phyloP scores from a whole-genome alignment of 768 basidiomycete species.

The Lactarius evosmus region DNA sequence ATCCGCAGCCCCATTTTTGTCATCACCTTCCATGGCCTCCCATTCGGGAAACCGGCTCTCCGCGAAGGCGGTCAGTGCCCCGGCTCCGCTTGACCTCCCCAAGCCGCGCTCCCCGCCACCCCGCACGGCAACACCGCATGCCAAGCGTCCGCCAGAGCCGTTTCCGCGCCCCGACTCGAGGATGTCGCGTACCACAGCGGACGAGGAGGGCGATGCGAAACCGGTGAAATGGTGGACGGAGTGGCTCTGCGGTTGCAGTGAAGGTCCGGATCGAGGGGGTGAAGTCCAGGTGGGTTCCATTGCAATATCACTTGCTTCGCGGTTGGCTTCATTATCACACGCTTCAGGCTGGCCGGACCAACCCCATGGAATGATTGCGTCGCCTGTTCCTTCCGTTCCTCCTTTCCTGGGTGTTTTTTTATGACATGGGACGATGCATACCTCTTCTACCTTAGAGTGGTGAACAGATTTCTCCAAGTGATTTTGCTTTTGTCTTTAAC shows the following conservation, averaged over 20 bases:
- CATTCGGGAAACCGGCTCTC: slow-evolving; percentile 30
- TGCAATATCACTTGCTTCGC: background rate
- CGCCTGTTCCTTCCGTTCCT: too few relatives aligned
- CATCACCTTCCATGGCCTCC: slow-evolving; percentile 22
- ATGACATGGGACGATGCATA: slow-evolving; percentile 10
- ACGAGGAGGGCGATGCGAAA: slow-evolving; percentile 36
- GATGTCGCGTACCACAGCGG: slow-evolving; percentile 26
- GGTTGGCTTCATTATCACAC: background rate
- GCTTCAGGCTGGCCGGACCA: slow-evolving; percentile 68
- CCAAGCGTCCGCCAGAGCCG: slow-evolving; percentile 37
- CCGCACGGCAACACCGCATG: slow-evolving; percentile 39
- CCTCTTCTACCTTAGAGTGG: slow-evolving; percentile 6
- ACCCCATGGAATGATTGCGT: slow-evolving; percentile 45
- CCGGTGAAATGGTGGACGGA: slow-evolving; percentile 78
- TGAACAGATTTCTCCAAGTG: background rate
- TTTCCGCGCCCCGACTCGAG: slow-evolving; percentile 35
- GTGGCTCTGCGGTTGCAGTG: slow-evolving; percentile 78
- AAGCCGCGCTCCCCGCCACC: slow-evolving; percentile 57
- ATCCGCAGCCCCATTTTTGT: slow-evolving; percentile 1
- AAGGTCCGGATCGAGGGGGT: slow-evolving; percentile 69
- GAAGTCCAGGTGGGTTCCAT: slow-evolving; percentile 57
- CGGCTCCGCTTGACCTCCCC: slow-evolving; percentile 56
- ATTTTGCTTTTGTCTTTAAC: background rate
- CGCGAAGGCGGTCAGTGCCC: slow-evolving; percentile 42
- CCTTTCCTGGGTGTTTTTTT: background rate